These are phyloP conservation scores for Agastache rugosa DNA, from an alignment of 257 asterid species.

Conservation along the genomic window DNA sequence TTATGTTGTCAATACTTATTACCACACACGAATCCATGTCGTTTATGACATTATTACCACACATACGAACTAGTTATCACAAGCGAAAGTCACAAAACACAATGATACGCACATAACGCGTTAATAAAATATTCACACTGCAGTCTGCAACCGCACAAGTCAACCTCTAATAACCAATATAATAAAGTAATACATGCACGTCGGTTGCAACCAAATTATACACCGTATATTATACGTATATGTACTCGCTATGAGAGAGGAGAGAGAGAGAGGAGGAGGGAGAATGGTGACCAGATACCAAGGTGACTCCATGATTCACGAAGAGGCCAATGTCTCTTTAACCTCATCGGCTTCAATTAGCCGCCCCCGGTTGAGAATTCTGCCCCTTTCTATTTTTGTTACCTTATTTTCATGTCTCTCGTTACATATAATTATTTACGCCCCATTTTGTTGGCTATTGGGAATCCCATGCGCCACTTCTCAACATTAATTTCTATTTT, in stretches of 20 bases:
- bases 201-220: background rate
- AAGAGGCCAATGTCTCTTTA: slow-evolving; percentile 48
- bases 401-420: background rate
- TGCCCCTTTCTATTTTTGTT: slow-evolving; percentile 56
- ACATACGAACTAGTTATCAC: background rate
- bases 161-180: background rate
- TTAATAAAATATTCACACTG: too few species aligned
- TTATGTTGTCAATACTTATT: too few species aligned
- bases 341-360: slow-evolving; percentile 47
- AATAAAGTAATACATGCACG: background rate
- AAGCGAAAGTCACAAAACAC: too few species aligned
- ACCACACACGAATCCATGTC: too few species aligned
- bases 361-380: slow-evolving; percentile 57
- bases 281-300: slow-evolving; percentile 30
- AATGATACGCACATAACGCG: too few species aligned
- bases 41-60: background rate
- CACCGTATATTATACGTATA: background rate
- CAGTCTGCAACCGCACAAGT: background rate
- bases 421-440: background rate
- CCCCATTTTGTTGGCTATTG: slow-evolving; percentile 48
- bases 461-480: slow-evolving; percentile 50
- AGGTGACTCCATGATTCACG: slow-evolving; percentile 60
- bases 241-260: background rate
- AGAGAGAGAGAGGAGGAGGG: background rate
- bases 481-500: background rate